phyloP scores from a whole-genome alignment of 352 stramenopile genomes.

The Globisporangium iwayamae region DNA sequence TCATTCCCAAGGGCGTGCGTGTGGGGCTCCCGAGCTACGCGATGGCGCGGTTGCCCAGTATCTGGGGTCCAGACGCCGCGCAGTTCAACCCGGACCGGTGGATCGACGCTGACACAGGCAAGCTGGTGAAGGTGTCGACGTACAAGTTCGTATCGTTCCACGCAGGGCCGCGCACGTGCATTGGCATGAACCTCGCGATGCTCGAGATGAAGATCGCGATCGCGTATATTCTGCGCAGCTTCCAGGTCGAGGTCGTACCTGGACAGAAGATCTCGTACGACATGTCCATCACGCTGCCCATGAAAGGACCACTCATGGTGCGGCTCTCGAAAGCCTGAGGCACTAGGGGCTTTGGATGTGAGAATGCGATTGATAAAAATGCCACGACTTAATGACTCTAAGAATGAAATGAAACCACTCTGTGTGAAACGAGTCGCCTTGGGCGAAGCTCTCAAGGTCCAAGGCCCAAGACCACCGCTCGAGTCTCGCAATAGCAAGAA shows the following conservation, averaged over 20 bases:
- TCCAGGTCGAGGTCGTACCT: conserved; percentile 23
- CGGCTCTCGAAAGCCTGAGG: background rate
- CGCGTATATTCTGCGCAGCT: conserved; percentile 28
- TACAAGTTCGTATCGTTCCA: conserved; percentile 61
- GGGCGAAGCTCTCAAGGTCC: background rate
- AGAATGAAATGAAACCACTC: conserved; percentile 5
- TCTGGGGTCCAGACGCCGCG: conserved; percentile 60
- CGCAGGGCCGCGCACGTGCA: conserved; percentile 43
- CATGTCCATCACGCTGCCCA: conserved; percentile 20
- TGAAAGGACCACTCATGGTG: conserved; percentile 13
- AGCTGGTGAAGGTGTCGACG: conserved; percentile 23
- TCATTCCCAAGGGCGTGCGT: conserved; percentile 40
- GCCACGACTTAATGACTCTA: background rate
- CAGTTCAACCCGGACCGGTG: conserved; percentile 53
- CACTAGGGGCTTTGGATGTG: background rate
- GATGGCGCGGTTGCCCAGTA: conserved; percentile 40
- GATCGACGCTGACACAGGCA: conserved; percentile 37
- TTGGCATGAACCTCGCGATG: conserved; percentile 47
- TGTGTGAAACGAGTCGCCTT: background rate
- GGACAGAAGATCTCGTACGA: conserved; percentile 18
- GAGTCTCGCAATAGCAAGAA: too few relatives aligned
- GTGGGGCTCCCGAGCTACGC: conserved; percentile 50
- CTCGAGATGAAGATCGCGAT: conserved; percentile 47
- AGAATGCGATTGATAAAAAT: background rate
- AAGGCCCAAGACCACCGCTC: background rate